A percentile compares a stretch with the other conserved stretches of the same genome.
Evolutionary conservation across 805 yeast species (phyloP).

Genomic region (Wickerhamomyces bisporus): DNA sequence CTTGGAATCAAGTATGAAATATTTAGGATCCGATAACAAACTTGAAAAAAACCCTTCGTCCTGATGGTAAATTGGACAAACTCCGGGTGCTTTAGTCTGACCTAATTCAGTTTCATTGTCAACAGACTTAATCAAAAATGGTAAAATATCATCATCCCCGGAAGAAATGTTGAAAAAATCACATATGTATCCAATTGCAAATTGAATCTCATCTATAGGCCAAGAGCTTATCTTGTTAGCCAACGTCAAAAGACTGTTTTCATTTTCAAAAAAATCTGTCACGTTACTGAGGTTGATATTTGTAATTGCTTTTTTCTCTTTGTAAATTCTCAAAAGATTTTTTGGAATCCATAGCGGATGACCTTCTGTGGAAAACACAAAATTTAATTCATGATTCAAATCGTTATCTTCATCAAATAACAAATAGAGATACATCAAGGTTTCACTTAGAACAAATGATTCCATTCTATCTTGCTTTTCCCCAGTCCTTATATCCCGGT

Average conservation of each 20-base stretch:
- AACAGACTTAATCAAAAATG: neutral
- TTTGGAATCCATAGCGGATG: conserved; percentile 78
- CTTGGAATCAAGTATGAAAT: conserved; percentile 15
- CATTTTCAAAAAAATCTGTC: neutral
- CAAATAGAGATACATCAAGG: conserved; percentile 75
- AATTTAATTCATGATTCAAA: conserved; percentile 38
- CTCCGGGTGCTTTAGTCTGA: neutral
- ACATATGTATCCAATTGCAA: neutral
- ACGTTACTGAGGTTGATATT: conserved; percentile 4
- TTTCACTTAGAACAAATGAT: conserved; percentile 83
- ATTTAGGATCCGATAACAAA: conserved; percentile 1
- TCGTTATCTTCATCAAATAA: conserved; percentile 66
- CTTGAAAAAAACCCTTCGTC: conserved; percentile 7
- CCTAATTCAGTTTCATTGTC: neutral
- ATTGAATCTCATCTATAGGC: conserved; percentile 5
- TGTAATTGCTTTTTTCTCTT: conserved; percentile 8
- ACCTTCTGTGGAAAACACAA: conserved; percentile 76
- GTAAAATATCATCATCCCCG: neutral
- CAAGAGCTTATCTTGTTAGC: conserved; percentile 5
- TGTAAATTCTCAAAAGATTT: conserved; percentile 25
- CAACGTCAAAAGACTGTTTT: neutral
- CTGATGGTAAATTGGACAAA: conserved; percentile 4
- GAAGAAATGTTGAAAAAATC: neutral
- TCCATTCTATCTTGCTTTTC: conserved; percentile 79
- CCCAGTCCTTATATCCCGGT: conserved; percentile 61